Evolutionary conservation across 352 stramenopile genomes (phyloP), one percentile per base, ranked within the genome.

Genomic region (Pythium sukuiense): DNA sequence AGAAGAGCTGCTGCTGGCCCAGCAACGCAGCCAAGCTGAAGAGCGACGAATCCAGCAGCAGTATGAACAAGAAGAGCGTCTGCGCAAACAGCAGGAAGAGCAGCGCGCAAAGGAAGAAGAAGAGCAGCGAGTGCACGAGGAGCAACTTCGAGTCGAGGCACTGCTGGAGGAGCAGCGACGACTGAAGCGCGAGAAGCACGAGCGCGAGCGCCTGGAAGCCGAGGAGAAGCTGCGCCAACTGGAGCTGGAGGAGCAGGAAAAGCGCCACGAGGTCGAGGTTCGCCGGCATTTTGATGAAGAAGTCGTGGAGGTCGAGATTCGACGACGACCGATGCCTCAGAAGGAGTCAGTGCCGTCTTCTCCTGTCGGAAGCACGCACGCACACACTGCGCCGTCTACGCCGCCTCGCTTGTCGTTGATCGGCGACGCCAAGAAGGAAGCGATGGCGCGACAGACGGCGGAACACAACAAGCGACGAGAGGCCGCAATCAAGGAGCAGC

Each of bases 161-260:
- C 30, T 86, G 32, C 69, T 93, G 11, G 82, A 90, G 29, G 59
- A 76, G 49, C 85, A 93, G 63, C 85, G 85, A 50, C 82, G 76
- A 33, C 76, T 81, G 58, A 93, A 93, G 65, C 82, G 85, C 43
- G 79, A 91, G 57, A 65, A 90, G 59, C 85, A 91, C 52, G 81
- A 86, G 52, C 81, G 78, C 13, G 73, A 85, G 53, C 81, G 81
- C 20, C 57, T 67, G 5, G 76, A 85, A 64, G 76, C 70, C 16
- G 74, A 88, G 53, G 70, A 79, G 43, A 66, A 76, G 29, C 48
- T 88, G 55, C 59, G 54, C 9, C 64, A 79, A 26, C 27, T 76
- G 39, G 77, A 85, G 32, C 58, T 85, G 59, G 56, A 83, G 30
- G 72, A 82, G 67, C 66, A 83, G 16, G 65, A 74, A 32, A 73